Conservation (phyloP, 768 basidiomycete genomes). For the Leccinum disarticulatum region DNA sequence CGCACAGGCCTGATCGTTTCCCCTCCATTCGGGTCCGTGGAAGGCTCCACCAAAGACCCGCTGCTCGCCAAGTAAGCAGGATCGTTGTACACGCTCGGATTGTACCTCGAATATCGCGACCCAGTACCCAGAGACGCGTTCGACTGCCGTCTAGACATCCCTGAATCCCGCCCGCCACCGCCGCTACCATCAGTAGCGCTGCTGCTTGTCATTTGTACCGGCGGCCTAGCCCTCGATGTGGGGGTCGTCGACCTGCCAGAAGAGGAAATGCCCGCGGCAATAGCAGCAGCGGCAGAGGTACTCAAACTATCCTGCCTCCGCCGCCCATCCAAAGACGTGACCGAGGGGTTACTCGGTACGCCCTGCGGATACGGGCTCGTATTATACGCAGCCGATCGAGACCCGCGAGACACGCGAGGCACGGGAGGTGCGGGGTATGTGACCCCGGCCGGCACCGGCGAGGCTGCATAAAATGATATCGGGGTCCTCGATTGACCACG, state of each 20-base stretch:
- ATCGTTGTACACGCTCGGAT: constrained; percentile 29
- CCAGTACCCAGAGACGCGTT: constrained; percentile 24
- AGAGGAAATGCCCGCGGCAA: neutral
- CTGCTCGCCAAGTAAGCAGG: constrained; percentile 26
- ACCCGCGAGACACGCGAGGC: neutral
- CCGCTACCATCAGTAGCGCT: constrained; percentile 10
- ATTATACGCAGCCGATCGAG: constrained; percentile 22
- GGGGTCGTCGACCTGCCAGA: constrained; percentile 14
- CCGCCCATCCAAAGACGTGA: constrained; percentile 24
- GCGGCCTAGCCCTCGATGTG: constrained; percentile 9
- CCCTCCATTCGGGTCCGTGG: constrained; percentile 23
- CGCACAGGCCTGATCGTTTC: constrained; percentile 22
- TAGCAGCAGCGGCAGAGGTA: constrained; percentile 14
- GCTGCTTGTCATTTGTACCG: constrained; percentile 11
- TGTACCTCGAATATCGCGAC: constrained; percentile 17
- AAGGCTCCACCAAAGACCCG: constrained; percentile 28
- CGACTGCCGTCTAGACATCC: constrained; percentile 22
- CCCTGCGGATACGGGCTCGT: constrained; percentile 1
- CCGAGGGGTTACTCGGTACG: constrained; percentile 17
- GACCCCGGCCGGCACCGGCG: constrained; percentile 26
- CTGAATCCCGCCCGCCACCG: constrained; percentile 2
- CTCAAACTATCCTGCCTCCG: constrained; percentile 26
- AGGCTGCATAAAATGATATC: constrained; percentile 24
- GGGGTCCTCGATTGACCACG: constrained; percentile 20
- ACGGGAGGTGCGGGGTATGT: constrained; percentile 31